phyloP scores from a whole-genome alignment of 345 rosid species.

The Salix arbutifolia region DNA sequence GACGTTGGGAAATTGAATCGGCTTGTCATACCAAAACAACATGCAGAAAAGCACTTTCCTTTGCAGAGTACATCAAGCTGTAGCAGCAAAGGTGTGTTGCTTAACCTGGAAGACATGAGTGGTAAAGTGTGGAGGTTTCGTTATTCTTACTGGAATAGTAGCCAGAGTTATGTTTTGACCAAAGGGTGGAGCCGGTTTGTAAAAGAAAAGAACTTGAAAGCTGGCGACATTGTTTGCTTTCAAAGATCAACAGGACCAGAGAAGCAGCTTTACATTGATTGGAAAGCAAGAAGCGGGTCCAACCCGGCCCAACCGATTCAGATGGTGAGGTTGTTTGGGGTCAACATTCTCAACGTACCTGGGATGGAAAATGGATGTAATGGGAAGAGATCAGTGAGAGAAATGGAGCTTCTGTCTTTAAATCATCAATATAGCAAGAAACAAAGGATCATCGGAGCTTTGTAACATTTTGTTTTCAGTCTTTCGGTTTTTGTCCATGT shows the following conservation, averaged over 20 bases:
- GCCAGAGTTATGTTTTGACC: conserved; percentile 89
- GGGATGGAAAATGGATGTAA: conserved; percentile 24
- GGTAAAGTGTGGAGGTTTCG: conserved; percentile 91
- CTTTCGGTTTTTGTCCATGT: background rate
- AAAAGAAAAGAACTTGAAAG: conserved; percentile 68
- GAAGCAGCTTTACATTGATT: conserved; percentile 61
- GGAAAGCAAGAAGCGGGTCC: conserved; percentile 33
- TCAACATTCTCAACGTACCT: conserved; percentile 57
- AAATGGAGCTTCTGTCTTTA: conserved; percentile 49
- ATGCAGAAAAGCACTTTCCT: conserved; percentile 52
- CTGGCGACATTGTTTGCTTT: conserved; percentile 78
- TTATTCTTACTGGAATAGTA: conserved; percentile 95
- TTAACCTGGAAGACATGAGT: conserved; percentile 61
- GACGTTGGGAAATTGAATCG: conserved; percentile 96
- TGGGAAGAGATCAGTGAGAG: conserved; percentile 53
- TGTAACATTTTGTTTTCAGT: conserved; percentile 42
- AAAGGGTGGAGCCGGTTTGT: conserved; percentile 96
- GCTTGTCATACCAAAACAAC: conserved; percentile 86
- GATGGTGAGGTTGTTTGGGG: conserved; percentile 72
- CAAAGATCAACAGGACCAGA: conserved; percentile 74
- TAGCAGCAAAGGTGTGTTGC: conserved; percentile 48
- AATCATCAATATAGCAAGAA: conserved; percentile 54
- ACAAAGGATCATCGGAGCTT: conserved; percentile 58
- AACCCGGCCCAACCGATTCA: conserved; percentile 31
- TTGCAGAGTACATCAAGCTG: conserved; percentile 8